Percentiles rank a stretch among this genome's conserved stretches.
These are phyloP conservation scores for Marasmius sp. DNA, from an alignment of 1,284 basidiomycete genomes.

Conservation along the genomic window DNA sequence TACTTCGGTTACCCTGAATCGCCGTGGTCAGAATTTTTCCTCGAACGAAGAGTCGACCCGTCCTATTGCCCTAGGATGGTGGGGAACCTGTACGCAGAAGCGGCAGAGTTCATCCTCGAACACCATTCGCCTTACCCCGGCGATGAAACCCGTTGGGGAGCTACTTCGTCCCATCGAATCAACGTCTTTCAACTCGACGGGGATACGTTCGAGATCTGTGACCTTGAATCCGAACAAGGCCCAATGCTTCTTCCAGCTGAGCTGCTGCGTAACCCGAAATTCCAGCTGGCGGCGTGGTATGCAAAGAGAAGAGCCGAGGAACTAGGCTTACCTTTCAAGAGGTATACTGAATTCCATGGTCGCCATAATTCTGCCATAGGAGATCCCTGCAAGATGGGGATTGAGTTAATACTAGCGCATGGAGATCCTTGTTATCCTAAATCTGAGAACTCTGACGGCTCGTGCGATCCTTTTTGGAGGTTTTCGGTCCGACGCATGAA, in stretches of 20 bases:
- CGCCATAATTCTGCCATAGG: not conserved
- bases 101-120: not conserved
- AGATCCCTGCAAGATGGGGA: not conserved
- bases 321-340: not conserved
- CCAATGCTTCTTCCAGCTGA: not conserved
- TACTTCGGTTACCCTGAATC: constrained; percentile 1
- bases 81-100: not conserved
- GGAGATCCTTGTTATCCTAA: not conserved
- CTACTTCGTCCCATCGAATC: not conserved
- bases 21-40: not conserved
- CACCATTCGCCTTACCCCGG: constrained; percentile 4
- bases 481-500: too few species aligned
- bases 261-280: not conserved
- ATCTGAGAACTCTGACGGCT: not conserved
- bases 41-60: not conserved
- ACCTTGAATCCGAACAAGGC: not conserved
- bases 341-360: not conserved
- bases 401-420: not conserved
- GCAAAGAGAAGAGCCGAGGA: too few species aligned
- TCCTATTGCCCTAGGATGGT: not conserved
- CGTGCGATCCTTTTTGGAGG: not conserved
- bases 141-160: constrained; percentile 3
- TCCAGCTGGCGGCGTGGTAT: not conserved
- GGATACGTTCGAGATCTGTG: not conserved
- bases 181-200: not conserved